A percentile compares a stretch with the other conserved stretches of the same genome.
Conservation (phyloP, 2,329 filamentous ascomycete species). For the Macroventuria anomochaeta region DNA sequence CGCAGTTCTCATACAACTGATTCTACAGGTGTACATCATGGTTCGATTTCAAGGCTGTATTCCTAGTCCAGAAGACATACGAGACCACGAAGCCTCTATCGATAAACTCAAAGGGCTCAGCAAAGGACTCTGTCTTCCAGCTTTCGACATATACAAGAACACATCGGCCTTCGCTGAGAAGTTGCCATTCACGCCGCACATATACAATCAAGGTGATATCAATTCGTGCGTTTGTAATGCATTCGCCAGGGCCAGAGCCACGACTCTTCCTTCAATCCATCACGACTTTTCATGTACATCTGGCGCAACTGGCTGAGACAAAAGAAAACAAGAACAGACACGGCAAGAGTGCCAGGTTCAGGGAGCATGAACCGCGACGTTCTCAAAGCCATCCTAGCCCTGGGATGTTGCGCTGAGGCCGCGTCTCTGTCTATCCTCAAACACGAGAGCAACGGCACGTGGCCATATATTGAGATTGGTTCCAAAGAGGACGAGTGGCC, state of each 20-base stretch:
- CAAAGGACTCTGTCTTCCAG: neutral
- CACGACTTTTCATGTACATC: neutral
- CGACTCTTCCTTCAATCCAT: neutral
- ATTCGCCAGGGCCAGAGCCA: neutral
- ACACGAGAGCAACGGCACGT: neutral
- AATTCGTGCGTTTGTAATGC: neutral
- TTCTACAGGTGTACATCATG: neutral
- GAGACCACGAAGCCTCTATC: neutral
- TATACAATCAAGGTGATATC: neutral
- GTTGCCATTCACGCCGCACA: neutral
- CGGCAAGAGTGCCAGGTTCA: neutral
- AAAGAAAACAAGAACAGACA: neutral
- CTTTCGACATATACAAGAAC: neutral
- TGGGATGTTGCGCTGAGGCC: neutral
- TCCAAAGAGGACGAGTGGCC: neutral
- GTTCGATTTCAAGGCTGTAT: neutral
- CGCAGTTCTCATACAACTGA: neutral
- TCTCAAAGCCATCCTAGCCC: neutral
- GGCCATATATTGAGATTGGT: neutral
- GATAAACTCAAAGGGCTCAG: neutral
- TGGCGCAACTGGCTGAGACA: neutral
- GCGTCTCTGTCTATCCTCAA: neutral
- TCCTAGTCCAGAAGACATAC: neutral
- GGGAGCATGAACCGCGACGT: neutral
- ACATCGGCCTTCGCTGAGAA: neutral